Evolutionary conservation across 768 basidiomycete species (phyloP).

Genomic region (Macrolepiota dolichaula): DNA sequence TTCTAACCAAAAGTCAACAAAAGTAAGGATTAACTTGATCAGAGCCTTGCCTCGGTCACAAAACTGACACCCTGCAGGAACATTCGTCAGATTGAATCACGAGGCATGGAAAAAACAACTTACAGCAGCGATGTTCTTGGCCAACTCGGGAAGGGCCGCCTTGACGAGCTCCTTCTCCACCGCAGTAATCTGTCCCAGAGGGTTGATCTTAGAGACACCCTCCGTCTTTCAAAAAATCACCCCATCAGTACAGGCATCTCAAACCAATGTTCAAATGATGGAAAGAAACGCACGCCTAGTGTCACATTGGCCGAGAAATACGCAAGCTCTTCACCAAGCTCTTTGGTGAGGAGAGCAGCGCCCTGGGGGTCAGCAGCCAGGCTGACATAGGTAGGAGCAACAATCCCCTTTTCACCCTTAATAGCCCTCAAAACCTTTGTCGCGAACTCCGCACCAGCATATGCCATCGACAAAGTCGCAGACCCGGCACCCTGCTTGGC

Average conservation of each 20-base stretch:
- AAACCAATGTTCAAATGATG: not conserved
- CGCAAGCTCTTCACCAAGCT: slow-evolving; percentile 71
- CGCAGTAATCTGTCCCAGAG: slow-evolving; percentile 72
- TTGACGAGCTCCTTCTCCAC: slow-evolving; percentile 75
- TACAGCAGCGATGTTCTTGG: slow-evolving; percentile 69
- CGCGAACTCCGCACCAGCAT: slow-evolving; percentile 90
- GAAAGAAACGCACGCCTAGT: slow-evolving; percentile 69
- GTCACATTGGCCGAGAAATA: slow-evolving; percentile 90
- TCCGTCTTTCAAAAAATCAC: slow-evolving; percentile 44
- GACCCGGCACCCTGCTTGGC: slow-evolving; percentile 95
- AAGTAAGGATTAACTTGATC: slow-evolving; percentile 1
- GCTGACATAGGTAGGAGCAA: slow-evolving; percentile 83
- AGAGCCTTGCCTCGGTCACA: slow-evolving; percentile 26
- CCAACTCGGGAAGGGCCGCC: slow-evolving; percentile 79
- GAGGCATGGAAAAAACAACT: slow-evolving; percentile 15
- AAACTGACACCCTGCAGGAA: slow-evolving; percentile 31
- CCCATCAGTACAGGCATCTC: slow-evolving; percentile 8
- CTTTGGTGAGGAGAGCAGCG: slow-evolving; percentile 69
- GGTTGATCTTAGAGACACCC: slow-evolving; percentile 79
- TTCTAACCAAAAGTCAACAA: slow-evolving; percentile 3
- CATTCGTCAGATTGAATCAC: not conserved
- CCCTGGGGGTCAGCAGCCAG: slow-evolving; percentile 69
- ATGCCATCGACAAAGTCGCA: slow-evolving; percentile 96
- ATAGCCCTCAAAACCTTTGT: slow-evolving; percentile 78
- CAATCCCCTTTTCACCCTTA: slow-evolving; percentile 84